Evolutionary conservation across 2,329 filamentous ascomycete genomes (phyloP).

Genomic region (Mollisia scopiformis): DNA sequence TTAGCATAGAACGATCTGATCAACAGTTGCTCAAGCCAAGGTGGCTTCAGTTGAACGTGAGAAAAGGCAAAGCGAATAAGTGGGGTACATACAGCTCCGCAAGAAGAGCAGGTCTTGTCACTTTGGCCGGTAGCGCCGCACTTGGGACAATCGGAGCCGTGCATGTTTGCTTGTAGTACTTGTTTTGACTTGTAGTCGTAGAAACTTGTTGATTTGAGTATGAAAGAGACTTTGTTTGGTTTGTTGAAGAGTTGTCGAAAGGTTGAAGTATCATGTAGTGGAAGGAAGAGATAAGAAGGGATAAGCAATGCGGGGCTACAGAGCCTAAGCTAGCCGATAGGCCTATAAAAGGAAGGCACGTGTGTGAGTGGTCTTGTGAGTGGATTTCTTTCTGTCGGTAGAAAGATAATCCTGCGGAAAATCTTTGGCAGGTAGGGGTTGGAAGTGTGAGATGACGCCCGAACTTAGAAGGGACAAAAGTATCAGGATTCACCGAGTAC

Average conservation of each 20-base stretch:
- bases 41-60: background rate
- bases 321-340: conserved; percentile 15
- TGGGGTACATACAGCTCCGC: conserved; percentile 32
- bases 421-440: background rate
- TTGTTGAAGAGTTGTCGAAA: background rate
- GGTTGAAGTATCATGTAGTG: background rate
- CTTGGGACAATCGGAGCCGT: conserved; percentile 33
- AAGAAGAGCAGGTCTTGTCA: conserved; percentile 32
- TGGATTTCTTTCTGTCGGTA: background rate
- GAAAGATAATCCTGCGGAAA: background rate
- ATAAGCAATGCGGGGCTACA: background rate
- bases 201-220: background rate
- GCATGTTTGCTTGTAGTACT: conserved; percentile 25
- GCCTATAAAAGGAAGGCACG: conserved; percentile 9
- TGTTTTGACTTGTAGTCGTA: background rate
- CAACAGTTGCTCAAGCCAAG: background rate
- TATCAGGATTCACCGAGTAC: background rate
- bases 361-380: conserved; percentile 2
- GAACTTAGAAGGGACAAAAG: background rate
- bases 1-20: background rate
- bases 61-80: background rate
- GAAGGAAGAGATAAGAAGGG: conserved; percentile 1
- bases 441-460: background rate
- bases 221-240: conserved; percentile 3
- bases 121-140: conserved; percentile 30